A percentile compares a stretch with the other conserved stretches of the same genome.
phyloP scores from a whole-genome alignment of 495 filamentous ascomycete species.

The Penicillium lividum region DNA sequence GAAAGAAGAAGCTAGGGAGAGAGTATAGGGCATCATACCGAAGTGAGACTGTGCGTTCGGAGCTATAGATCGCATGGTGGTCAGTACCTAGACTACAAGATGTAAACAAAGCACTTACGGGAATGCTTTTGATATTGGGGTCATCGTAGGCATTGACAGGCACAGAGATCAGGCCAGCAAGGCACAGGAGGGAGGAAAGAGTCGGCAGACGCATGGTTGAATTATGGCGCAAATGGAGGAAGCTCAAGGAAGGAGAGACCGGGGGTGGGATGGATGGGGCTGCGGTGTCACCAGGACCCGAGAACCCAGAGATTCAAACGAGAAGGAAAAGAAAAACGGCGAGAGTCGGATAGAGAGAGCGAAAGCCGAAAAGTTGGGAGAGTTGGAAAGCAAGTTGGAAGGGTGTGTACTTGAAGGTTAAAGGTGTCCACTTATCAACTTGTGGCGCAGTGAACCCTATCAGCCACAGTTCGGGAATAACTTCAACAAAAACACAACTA shows the following conservation, averaged over 20 bases:
- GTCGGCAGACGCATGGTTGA: conserved; percentile 40
- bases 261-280: conserved; percentile 22
- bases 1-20: neutral
- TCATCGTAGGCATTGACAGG: conserved; percentile 40
- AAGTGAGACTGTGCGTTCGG: conserved; percentile 70
- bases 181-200: conserved; percentile 41
- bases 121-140: conserved; percentile 56
- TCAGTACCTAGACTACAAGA: conserved; percentile 23
- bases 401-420: conserved; percentile 13
- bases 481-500: neutral
- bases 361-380: conserved; percentile 11
- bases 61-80: conserved; percentile 48
- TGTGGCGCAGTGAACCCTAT: conserved; percentile 30
- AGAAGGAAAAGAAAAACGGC: conserved; percentile 17
- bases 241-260: conserved; percentile 33
- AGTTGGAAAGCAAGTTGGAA: conserved; percentile 3
- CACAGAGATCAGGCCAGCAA: conserved; percentile 37
- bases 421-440: conserved; percentile 37
- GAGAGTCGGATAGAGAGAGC: conserved; percentile 16
- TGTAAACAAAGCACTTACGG: conserved; percentile 38
- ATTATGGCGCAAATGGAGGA: conserved; percentile 26
- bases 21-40: conserved; percentile 39
- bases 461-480: conserved; percentile 26
- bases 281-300: conserved; percentile 36
- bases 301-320: conserved; percentile 17